phyloP scores from a whole-genome alignment of 768 basidiomycete species.

The Sarcodon sp. region DNA sequence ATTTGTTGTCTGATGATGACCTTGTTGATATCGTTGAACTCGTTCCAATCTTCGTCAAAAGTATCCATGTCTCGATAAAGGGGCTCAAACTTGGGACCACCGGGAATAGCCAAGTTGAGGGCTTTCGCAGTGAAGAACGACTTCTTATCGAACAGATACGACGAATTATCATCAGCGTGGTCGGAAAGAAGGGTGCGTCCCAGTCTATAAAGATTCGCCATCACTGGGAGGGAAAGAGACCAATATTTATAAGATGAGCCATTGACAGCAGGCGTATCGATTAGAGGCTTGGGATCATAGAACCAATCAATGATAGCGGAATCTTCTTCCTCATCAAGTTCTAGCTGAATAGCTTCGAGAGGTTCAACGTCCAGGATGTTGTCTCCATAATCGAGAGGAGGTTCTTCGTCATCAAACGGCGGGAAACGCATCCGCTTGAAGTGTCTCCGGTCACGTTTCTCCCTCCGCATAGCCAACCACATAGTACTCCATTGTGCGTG shows the following conservation, averaged over 20 bases:
- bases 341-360: constrained; percentile 93
- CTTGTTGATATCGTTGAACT: constrained; percentile 99
- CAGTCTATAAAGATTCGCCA: constrained; percentile 94
- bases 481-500: constrained; percentile 99
- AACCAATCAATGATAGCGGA: constrained; percentile 92
- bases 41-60: constrained; percentile 99
- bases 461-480: constrained; percentile 99
- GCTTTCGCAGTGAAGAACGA: constrained; percentile 98
- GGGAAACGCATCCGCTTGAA: constrained; percentile 99
- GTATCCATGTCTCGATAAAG: constrained; percentile 94
- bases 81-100: constrained; percentile 97
- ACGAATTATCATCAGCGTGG: constrained; percentile 80
- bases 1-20: constrained; percentile 99
- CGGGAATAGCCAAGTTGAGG: constrained; percentile 92
- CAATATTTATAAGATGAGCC: constrained; percentile 90
- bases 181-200: constrained; percentile 92
- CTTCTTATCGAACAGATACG: constrained; percentile 94
- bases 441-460: constrained; percentile 96
- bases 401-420: constrained; percentile 98
- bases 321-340: constrained; percentile 89
- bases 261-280: constrained; percentile 85
- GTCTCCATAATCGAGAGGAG: constrained; percentile 97
- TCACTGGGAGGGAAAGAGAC: constrained; percentile 85
- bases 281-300: constrained; percentile 90
- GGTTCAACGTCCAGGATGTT: constrained; percentile 98